Evolutionary conservation across 2,329 filamentous ascomycete genomes (phyloP).

Genomic region (Arthrocladium fulminans): DNA sequence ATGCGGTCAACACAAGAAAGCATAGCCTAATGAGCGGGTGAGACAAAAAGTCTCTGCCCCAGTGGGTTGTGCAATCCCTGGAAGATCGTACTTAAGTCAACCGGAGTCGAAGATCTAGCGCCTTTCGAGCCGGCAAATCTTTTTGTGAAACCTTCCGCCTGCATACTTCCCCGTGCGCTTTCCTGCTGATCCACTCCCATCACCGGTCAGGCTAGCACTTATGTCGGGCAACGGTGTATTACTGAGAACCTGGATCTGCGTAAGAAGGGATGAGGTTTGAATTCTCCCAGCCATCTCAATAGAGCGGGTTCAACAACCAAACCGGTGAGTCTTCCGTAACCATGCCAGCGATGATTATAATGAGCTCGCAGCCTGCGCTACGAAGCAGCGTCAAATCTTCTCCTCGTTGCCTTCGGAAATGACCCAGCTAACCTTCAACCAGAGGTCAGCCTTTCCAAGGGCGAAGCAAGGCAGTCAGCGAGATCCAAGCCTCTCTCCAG

Average conservation of each 20-base stretch:
- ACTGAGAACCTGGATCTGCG: no score
- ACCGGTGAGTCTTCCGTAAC: neutral
- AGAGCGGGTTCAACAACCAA: neutral
- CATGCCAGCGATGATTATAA: neutral
- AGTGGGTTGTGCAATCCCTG: no score
- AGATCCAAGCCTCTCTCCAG: constrained; percentile 5
- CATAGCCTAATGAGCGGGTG: no score
- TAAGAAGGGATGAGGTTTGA: neutral
- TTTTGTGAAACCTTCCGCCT: no score
- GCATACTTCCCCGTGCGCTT: no score
- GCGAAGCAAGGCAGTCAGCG: neutral
- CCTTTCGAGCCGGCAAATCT: no score
- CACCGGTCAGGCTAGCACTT: no score
- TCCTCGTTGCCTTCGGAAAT: constrained; percentile 1
- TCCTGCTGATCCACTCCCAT: no score
- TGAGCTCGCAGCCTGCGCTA: neutral
- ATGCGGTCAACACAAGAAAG: neutral
- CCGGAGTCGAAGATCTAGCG: no score
- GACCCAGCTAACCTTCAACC: constrained; percentile 8
- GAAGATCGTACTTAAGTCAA: no score
- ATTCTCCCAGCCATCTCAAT: neutral
- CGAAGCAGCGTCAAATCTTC: neutral
- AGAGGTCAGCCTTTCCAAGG: constrained; percentile 3
- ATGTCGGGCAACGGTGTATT: no score
- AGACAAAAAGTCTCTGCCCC: neutral